Evolutionary conservation across 2,329 filamentous ascomycete genomes (phyloP).

Genomic region (Aphanoascus verrucosus): DNA sequence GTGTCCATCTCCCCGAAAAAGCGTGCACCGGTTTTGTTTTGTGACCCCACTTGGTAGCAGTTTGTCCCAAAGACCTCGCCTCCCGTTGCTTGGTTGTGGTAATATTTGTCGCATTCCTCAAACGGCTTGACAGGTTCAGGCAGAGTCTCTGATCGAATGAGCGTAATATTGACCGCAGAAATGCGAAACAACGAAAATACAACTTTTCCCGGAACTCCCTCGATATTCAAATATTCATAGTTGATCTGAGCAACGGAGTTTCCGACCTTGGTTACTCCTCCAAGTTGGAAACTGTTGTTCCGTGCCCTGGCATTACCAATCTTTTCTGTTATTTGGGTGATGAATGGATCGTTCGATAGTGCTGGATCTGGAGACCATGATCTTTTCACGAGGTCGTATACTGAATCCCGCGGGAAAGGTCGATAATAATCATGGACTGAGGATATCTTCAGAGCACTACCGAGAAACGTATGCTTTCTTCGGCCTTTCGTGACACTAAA

Average conservation of each 20-base stretch:
- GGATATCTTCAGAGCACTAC: slow-evolving; percentile 8
- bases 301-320: slow-evolving; percentile 2
- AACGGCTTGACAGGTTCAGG: slow-evolving; percentile 13
- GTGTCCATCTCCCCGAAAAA: slow-evolving; percentile 13
- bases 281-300: slow-evolving; percentile 12
- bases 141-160: slow-evolving; percentile 13
- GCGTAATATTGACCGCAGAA: slow-evolving; percentile 12
- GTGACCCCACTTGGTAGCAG: slow-evolving; percentile 3
- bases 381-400: slow-evolving; percentile 12
- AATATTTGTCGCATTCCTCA: slow-evolving; percentile 10
- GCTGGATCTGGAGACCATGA: slow-evolving; percentile 12
- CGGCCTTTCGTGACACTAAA: slow-evolving; percentile 12
- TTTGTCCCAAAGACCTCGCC: slow-evolving; percentile 11
- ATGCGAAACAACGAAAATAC: slow-evolving; percentile 11
- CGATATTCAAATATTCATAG: slow-evolving; percentile 11
- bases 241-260: slow-evolving; percentile 12
- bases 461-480: slow-evolving; percentile 12
- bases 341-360: slow-evolving; percentile 7
- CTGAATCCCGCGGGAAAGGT: slow-evolving; percentile 9
- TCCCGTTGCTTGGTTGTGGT: slow-evolving; percentile 12
- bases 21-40: slow-evolving; percentile 9
- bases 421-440: slow-evolving; percentile 10
- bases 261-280: background rate
- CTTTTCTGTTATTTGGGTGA: slow-evolving; percentile 11
- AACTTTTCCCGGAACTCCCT: slow-evolving; percentile 1